Base-by-base conservation (phyloP, 2,329 filamentous ascomycete species). In the Talaromyces sp. region DNA sequence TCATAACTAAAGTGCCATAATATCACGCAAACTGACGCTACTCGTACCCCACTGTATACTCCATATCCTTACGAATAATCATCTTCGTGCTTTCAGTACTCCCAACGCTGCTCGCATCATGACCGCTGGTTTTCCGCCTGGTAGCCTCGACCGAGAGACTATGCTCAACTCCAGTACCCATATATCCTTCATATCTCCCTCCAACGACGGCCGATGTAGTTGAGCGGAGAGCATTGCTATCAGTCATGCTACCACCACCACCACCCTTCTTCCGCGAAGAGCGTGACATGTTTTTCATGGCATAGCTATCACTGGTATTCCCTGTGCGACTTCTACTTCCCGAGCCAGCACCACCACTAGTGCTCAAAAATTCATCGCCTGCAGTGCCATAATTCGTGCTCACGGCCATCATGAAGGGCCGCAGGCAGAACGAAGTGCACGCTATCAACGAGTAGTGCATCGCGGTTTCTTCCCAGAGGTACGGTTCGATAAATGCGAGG, bases 401-500 rank as follows among this genome's bases (percentile, higher is more conserved):
- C 10, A 77, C 74, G 7, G 75, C 75, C 8, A 71, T 72, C 70
- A 78, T 75, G 64, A 79, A 78, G 0, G 76, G 74, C 0, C 75
- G 72, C 1, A 79, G 71, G 60, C 72, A 76, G 67, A 78, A 78
- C 7, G 76, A 70, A 11, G 76, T 77, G 69, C 76, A 78, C 15
- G 76, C 74, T 29, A 77, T 70, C 7, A 79, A 72, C 58, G 75
- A 71, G 62, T 76, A 78, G 67, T 74, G 68, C 10, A 78, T 68
- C 66, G 78, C 71, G 27, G 73, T 73, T 67, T 78, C 77, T 27
- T 73, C 71, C 76, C 76, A 79, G 59, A 77, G 70, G 7, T 74
- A 71, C 38, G 78, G 72, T 45, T 70, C 64, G 58, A 77, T 71
- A 22, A 73, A 73, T 19, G 74, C 70, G 54, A 78, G 71, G 19